A percentile compares a stretch with the other conserved stretches of the same genome.
Evolutionary conservation across 441 rosid genomes (phyloP).

Genomic region (Manihot esculenta): DNA sequence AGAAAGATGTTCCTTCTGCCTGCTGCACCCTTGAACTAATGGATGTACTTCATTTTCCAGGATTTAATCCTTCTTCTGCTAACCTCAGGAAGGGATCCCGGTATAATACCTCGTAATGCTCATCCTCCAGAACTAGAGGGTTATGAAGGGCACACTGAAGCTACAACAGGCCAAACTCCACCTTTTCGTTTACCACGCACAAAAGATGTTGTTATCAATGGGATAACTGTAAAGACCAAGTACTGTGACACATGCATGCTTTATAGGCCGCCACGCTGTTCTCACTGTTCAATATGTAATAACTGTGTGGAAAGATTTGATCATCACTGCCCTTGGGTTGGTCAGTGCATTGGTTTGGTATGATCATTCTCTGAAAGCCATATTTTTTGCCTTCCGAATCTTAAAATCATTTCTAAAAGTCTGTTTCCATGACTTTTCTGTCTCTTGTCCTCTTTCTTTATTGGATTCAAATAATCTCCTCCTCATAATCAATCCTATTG

Average conservation of each 20-base stretch:
- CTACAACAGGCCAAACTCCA: constrained; percentile 59
- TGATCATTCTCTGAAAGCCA: too few species aligned
- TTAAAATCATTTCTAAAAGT: constrained; percentile 3
- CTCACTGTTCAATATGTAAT: constrained; percentile 94
- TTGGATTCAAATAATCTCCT: constrained; percentile 8
- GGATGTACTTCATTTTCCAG: constrained; percentile 40
- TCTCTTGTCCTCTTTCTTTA: not conserved
- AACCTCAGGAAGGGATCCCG: constrained; percentile 98
- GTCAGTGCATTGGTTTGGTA: constrained; percentile 98
- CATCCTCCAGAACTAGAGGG: constrained; percentile 86
- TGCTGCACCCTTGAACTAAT: constrained; percentile 20
- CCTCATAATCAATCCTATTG: not conserved
- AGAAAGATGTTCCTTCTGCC: not conserved
- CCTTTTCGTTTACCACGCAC: constrained; percentile 68
- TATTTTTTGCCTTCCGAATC: not conserved
- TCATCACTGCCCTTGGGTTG: constrained; percentile 99
- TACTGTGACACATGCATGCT: constrained; percentile 96
- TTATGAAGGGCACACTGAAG: constrained; percentile 50
- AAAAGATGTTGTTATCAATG: constrained; percentile 77
- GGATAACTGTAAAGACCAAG: constrained; percentile 73
- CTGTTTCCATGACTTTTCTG: constrained; percentile 5
- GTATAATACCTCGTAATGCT: constrained; percentile 76
- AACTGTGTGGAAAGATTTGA: constrained; percentile 91
- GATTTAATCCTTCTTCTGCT: constrained; percentile 74
- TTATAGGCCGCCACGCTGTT: constrained; percentile 91